Percentiles rank a stretch among this genome's conserved stretches.
phyloP scores from a whole-genome alignment of 129 eudicot genomes.

The Scalesia atractyloides region DNA sequence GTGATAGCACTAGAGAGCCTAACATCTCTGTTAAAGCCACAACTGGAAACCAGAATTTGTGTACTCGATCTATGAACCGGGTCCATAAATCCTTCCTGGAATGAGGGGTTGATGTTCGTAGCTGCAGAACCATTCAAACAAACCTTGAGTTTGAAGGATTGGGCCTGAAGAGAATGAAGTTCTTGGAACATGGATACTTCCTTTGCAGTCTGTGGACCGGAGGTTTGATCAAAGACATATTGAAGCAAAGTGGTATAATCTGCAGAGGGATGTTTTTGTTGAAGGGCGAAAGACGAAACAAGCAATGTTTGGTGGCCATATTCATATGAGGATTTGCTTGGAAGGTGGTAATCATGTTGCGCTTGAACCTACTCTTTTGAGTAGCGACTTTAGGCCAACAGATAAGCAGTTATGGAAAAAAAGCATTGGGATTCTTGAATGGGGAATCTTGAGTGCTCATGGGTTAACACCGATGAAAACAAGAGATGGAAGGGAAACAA shows the following conservation, averaged over 20 bases:
- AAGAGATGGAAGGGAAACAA: slow-evolving; percentile 42
- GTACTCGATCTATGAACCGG: slow-evolving; percentile 15
- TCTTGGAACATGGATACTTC: slow-evolving; percentile 43
- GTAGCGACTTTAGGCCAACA: slow-evolving; percentile 47
- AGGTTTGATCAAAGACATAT: slow-evolving; percentile 42
- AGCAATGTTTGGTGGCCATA: slow-evolving; percentile 36
- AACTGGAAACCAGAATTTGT: too few species aligned
- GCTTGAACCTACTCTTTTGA: slow-evolving; percentile 37
- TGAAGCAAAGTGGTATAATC: slow-evolving; percentile 43
- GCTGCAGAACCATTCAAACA: slow-evolving; percentile 55
- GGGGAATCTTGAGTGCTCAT: slow-evolving; percentile 45
- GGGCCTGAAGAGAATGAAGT: slow-evolving; percentile 40
- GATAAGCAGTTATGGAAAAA: slow-evolving; percentile 47
- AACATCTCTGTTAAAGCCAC: too few species aligned
- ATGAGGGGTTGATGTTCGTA: slow-evolving; percentile 52
- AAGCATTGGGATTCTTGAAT: slow-evolving; percentile 47
- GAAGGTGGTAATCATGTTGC: slow-evolving; percentile 58
- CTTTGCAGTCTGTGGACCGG: slow-evolving; percentile 44
- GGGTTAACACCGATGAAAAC: slow-evolving; percentile 46
- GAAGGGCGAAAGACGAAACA: slow-evolving; percentile 41
- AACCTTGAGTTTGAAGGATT: slow-evolving; percentile 41
- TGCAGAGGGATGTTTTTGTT: slow-evolving; percentile 33
- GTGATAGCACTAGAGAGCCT: too few species aligned
- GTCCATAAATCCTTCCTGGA: slow-evolving; percentile 42
- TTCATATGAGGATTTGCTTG: slow-evolving; percentile 46